Percentiles rank a stretch among this genome's conserved stretches.
These are phyloP conservation scores for Dunaliella sp. DNA, from an alignment of 139 green algal species.

Conservation along the genomic window DNA sequence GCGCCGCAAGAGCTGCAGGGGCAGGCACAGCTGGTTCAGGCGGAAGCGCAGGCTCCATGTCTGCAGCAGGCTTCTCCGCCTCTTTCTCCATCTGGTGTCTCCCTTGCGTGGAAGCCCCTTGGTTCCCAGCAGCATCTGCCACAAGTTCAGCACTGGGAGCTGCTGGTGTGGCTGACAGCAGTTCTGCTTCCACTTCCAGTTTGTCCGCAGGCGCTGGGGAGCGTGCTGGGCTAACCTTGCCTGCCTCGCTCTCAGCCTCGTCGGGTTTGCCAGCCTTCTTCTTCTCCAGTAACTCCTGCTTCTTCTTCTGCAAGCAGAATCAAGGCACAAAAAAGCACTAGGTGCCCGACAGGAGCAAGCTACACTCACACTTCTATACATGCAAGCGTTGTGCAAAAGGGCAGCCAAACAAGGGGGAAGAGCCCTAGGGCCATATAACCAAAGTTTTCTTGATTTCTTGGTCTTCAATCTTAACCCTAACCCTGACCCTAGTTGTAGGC, in stretches of 20 bases:
- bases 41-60: neutral
- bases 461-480: no score
- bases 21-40: neutral
- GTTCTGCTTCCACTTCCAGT: neutral
- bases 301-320: neutral
- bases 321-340: neutral
- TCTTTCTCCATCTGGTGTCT: neutral
- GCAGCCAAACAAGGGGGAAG: neutral
- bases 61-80: neutral
- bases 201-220: neutral
- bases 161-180: neutral
- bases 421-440: neutral
- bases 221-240: neutral
- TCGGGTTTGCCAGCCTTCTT: conserved; percentile 6
- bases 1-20: neutral
- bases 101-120: neutral
- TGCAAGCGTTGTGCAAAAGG: neutral
- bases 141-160: neutral
- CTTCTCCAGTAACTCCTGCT: neutral
- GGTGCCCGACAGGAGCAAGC: neutral
- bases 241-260: neutral
- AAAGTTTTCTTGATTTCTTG: no score
- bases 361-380: neutral
- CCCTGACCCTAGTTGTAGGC: no score
- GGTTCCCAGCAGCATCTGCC: neutral